phyloP scores from a whole-genome alignment of 1,284 basidiomycete species.

The Naganishia sp. region DNA sequence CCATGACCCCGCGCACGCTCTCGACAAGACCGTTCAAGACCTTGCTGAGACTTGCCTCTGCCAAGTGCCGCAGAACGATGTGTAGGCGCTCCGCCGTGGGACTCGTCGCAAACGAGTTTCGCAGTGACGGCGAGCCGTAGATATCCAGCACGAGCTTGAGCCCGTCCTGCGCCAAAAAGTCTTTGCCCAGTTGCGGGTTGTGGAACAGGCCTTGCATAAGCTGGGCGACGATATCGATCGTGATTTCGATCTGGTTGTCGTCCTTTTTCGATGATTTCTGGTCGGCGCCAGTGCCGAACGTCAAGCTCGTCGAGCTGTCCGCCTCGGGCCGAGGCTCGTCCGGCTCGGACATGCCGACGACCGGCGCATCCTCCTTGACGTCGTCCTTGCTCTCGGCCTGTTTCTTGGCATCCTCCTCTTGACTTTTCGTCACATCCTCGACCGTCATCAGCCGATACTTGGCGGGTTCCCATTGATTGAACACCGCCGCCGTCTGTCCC shows the following conservation, averaged over 20 bases:
- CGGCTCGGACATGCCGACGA: background rate
- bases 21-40: constrained; percentile 72
- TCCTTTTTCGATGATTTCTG: constrained; percentile 20
- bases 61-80: constrained; percentile 82
- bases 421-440: constrained; percentile 12
- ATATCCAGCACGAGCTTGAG: constrained; percentile 74
- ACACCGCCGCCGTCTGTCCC: constrained; percentile 35
- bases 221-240: constrained; percentile 53
- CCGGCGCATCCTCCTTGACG: background rate
- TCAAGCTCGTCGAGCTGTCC: constrained; percentile 10
- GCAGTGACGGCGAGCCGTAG: constrained; percentile 80
- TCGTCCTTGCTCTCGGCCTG: constrained; percentile 13
- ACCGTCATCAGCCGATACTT: constrained; percentile 25
- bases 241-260: constrained; percentile 24
- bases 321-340: constrained; percentile 5
- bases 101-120: constrained; percentile 84
- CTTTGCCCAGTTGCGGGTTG: constrained; percentile 78
- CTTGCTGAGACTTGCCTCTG: constrained; percentile 77
- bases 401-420: constrained; percentile 11
- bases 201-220: constrained; percentile 94
- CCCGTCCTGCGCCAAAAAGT: constrained; percentile 81
- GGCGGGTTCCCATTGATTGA: constrained; percentile 31
- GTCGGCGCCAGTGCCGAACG: constrained; percentile 1
- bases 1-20: constrained; percentile 70
- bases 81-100: constrained; percentile 80